A percentile compares a stretch with the other conserved stretches of the same genome.
phyloP scores from a whole-genome alignment of 108 stramenopile genomes.

The Nitzschia sp. region DNA sequence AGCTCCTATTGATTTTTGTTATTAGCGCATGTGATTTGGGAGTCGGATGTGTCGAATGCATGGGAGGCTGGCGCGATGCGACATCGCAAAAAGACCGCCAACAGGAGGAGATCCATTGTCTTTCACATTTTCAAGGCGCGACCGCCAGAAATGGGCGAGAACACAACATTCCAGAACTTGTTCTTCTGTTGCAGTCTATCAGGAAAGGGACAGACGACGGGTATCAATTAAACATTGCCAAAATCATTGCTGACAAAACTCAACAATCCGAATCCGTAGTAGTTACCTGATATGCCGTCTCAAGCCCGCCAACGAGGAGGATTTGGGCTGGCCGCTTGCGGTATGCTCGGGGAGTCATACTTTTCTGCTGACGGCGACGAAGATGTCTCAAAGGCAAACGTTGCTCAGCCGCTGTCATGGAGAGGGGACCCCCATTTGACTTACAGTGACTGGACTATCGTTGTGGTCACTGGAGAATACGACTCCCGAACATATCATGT shows the following conservation, averaged over 20 bases:
- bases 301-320: not conserved
- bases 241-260: not conserved
- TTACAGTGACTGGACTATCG: slow-evolving; percentile 46
- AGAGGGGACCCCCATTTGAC: slow-evolving; percentile 38
- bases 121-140: too few species aligned
- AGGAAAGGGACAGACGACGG: too few species aligned
- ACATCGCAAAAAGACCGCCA: not conserved
- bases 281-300: not conserved
- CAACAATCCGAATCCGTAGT: slow-evolving; percentile 1
- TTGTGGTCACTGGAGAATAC: slow-evolving; percentile 42
- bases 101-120: too few species aligned
- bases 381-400: slow-evolving; percentile 20
- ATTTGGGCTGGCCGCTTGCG: slow-evolving; percentile 14
- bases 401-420: slow-evolving; percentile 29
- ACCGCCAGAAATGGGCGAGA: too few species aligned
- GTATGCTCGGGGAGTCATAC: slow-evolving; percentile 27
- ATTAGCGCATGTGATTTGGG: too few species aligned
- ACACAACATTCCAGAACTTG: too few species aligned
- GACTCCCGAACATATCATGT: slow-evolving; percentile 45
- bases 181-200: too few species aligned
- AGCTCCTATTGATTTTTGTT: too few species aligned
- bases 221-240: not conserved
- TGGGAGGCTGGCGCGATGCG: slow-evolving; percentile 2
- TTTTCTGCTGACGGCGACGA: slow-evolving; percentile 29
- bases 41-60: not conserved